Base-by-base conservation (phyloP, 495 filamentous ascomycete species). In the Talaromyces thailandensis region DNA sequence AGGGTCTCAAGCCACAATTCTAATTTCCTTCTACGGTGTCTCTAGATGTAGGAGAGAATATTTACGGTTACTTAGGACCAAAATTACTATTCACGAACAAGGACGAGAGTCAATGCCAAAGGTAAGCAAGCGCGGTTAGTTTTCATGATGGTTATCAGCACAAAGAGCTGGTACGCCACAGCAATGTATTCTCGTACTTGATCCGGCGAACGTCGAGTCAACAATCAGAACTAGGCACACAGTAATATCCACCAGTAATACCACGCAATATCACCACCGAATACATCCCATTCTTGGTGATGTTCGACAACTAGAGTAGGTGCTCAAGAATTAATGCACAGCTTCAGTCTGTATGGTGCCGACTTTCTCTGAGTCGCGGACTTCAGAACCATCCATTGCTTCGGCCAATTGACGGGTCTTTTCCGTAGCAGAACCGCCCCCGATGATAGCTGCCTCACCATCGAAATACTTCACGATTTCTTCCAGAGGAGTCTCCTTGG, bases 381-480 rank as follows among this genome's bases (percentile, higher is more conserved):
- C 29, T 31, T 4, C 29, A 57, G n/a, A 7, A 23, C 14, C 40
- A 4, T 65, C 52, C 40, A 64, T 26, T 18, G 62, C 57, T 7
- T 12, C 35, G 12, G 28, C 62, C 59, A 60, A 12, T 26, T 63
- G 43, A 61, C 69, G 12, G 60, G 35, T 62, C 48, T 65, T 64
- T 53, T 67, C 71, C 21, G 76, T 72, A 35, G 72, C 75, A 35
- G 67, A 70, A 50, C 57, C 71, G 37, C 76, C 76, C 52, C 76
- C 78, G 12, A 81, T 77, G 40, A 78, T 69, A 45, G 84, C 83
- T 0, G 75, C 71, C 12, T 85, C 79, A 32, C 84, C 83, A 57
- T 86, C 84, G 65, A 87, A 84, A 70, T 83, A 73, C 72, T 78
- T 80, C 62, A 78, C 81, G 6, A 89, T 82, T 71, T 87, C 86